Percentiles rank a stretch among this genome's conserved stretches.
These are phyloP conservation scores for Aspergillus panamensis DNA, from an alignment of 495 filamentous ascomycete genomes.

Conservation along the genomic window DNA sequence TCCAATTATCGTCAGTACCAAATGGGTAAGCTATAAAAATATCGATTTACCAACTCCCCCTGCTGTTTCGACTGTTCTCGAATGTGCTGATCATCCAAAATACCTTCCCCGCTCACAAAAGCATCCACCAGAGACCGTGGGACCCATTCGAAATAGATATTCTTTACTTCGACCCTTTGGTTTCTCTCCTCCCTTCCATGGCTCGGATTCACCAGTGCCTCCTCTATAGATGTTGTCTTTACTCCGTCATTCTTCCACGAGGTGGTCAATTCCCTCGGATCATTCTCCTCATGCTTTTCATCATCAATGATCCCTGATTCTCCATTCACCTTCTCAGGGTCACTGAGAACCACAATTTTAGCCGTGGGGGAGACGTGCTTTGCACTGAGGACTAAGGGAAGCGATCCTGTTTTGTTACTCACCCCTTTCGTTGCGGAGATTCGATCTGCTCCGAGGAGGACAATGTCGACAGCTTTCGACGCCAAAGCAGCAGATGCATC, in stretches of 20 bases:
- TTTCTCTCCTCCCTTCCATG: not conserved
- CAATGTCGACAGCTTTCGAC: slow-evolving; percentile 41
- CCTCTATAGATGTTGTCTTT: slow-evolving; percentile 16
- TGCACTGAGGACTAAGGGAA: slow-evolving; percentile 52
- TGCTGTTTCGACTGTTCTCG: slow-evolving; percentile 28
- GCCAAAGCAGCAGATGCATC: slow-evolving; percentile 60
- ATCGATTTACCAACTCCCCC: slow-evolving; percentile 25
- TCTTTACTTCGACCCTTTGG: slow-evolving; percentile 43
- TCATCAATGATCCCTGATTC: slow-evolving; percentile 35
- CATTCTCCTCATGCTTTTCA: slow-evolving; percentile 48
- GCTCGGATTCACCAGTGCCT: not conserved
- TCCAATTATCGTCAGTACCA: slow-evolving; percentile 7
- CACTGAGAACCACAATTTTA: slow-evolving; percentile 53
- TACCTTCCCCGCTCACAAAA: slow-evolving; percentile 54
- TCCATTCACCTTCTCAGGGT: slow-evolving; percentile 57
- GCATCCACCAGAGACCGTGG: slow-evolving; percentile 48
- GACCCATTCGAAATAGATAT: slow-evolving; percentile 67
- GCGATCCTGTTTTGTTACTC: slow-evolving; percentile 63
- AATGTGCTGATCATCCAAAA: slow-evolving; percentile 30
- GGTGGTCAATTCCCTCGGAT: slow-evolving; percentile 41
- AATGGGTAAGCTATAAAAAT: slow-evolving; percentile 27
- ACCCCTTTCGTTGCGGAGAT: slow-evolving; percentile 52
- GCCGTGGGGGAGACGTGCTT: slow-evolving; percentile 39
- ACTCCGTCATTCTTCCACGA: slow-evolving; percentile 40
- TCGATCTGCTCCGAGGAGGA: slow-evolving; percentile 62